These are phyloP conservation scores for Metahyphopichia silvanorum DNA, from an alignment of 805 yeast genomes.

Conservation along the genomic window DNA sequence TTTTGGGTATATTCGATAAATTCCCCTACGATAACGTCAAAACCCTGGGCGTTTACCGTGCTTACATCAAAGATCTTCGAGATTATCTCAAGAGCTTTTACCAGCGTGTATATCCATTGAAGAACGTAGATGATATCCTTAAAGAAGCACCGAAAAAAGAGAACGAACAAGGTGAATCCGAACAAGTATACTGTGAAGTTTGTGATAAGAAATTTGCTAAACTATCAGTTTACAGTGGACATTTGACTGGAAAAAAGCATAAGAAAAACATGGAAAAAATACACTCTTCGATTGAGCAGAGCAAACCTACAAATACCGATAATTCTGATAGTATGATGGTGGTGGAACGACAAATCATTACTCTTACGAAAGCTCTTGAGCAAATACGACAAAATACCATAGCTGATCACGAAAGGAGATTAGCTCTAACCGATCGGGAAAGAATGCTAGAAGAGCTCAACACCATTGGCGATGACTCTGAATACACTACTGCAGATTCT, in stretches of 20 bases:
- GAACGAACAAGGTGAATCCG: slow-evolving; percentile 16
- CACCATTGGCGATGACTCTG: slow-evolving; percentile 36
- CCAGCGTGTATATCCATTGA: slow-evolving; percentile 47
- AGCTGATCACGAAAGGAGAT: slow-evolving; percentile 59
- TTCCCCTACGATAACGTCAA: slow-evolving; percentile 24
- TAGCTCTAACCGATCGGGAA: slow-evolving; percentile 70
- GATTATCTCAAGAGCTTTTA: slow-evolving; percentile 51
- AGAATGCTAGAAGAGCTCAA: slow-evolving; percentile 49
- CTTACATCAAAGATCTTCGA: slow-evolving; percentile 45
- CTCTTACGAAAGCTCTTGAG: slow-evolving; percentile 34
- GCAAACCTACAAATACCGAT: not conserved
- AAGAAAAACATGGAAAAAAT: slow-evolving; percentile 39
- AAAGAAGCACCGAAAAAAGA: slow-evolving; percentile 5
- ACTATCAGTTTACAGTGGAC: slow-evolving; percentile 62
- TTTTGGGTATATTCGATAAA: slow-evolving; percentile 43
- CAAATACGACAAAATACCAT: slow-evolving; percentile 48
- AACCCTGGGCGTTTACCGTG: slow-evolving; percentile 29
- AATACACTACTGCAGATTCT: slow-evolving; percentile 34
- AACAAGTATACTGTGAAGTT: slow-evolving; percentile 57
- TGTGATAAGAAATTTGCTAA: slow-evolving; percentile 68
- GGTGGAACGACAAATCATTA: slow-evolving; percentile 39
- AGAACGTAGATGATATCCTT: slow-evolving; percentile 28
- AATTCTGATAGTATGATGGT: not conserved
- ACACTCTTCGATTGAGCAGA: slow-evolving; percentile 1
- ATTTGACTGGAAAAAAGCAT: slow-evolving; percentile 75